phyloP scores from a whole-genome alignment of 345 rosid genomes.

The Ricinus communis region DNA sequence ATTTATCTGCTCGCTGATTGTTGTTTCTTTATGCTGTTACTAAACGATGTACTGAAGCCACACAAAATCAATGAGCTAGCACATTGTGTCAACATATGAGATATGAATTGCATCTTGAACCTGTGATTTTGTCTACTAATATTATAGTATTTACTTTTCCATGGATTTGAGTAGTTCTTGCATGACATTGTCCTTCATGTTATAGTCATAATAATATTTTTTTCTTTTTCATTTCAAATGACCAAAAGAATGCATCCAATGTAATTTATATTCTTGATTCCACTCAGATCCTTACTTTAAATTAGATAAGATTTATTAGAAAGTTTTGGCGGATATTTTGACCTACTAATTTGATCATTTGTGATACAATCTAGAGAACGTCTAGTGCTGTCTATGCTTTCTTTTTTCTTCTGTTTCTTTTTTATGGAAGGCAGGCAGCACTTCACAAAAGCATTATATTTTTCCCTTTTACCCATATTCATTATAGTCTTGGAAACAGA shows the following conservation, averaged over 20 bases:
- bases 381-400: too few species aligned
- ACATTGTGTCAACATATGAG: neutral
- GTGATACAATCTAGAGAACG: neutral
- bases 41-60: neutral
- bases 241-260: too few species aligned
- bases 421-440: too few species aligned
- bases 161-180: neutral
- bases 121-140: neutral
- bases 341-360: neutral
- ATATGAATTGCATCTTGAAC: neutral
- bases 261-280: too few species aligned
- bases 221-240: too few species aligned
- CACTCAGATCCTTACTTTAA: too few species aligned
- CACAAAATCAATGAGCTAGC: neutral
- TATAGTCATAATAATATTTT: too few species aligned
- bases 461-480: too few species aligned
- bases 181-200: neutral
- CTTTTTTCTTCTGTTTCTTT: too few species aligned
- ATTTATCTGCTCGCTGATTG: neutral
- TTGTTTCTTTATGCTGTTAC: neutral
- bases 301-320: too few species aligned
- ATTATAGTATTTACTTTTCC: neutral
- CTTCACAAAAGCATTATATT: too few species aligned
- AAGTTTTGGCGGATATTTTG: neutral
- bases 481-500: too few species aligned